phyloP scores from a whole-genome alignment of 306 rosid genomes.

The Casuarina glauca region DNA sequence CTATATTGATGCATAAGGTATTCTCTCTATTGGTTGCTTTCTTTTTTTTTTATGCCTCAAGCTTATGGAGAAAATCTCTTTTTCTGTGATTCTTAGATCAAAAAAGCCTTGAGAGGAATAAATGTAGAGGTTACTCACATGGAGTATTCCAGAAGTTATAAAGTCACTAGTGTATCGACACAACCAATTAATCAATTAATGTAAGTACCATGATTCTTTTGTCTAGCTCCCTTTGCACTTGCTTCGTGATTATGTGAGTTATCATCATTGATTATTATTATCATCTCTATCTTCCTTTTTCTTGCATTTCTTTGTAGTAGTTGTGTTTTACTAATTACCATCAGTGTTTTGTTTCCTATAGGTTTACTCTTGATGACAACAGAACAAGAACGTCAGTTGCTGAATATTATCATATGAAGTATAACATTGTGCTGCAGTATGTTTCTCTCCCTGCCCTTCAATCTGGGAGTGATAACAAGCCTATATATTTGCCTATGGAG shows the following conservation, averaged over 20 bases:
- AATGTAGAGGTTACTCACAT: constrained; percentile 36
- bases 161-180: constrained; percentile 42
- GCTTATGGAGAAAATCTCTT: neutral
- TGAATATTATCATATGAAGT: constrained; percentile 52
- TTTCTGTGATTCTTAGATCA: constrained; percentile 38
- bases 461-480: constrained; percentile 41
- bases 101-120: constrained; percentile 47
- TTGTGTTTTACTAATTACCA: neutral
- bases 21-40: neutral
- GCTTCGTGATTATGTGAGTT: too few species aligned
- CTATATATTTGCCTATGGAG: constrained; percentile 54
- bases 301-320: neutral
- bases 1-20: neutral
- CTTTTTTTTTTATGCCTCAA: too few species aligned
- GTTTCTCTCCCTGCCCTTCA: constrained; percentile 61
- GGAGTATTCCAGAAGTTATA: constrained; percentile 25
- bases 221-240: too few species aligned
- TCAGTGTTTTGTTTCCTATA: constrained; percentile 15
- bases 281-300: neutral
- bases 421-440: constrained; percentile 19
- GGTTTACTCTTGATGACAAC: constrained; percentile 64
- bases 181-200: constrained; percentile 44
- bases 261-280: neutral
- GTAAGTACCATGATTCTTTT: constrained; percentile 37
- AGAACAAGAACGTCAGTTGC: constrained; percentile 24